phyloP scores from a whole-genome alignment of 176 grass and related monocot genomes.

The Oryza australiensis region DNA sequence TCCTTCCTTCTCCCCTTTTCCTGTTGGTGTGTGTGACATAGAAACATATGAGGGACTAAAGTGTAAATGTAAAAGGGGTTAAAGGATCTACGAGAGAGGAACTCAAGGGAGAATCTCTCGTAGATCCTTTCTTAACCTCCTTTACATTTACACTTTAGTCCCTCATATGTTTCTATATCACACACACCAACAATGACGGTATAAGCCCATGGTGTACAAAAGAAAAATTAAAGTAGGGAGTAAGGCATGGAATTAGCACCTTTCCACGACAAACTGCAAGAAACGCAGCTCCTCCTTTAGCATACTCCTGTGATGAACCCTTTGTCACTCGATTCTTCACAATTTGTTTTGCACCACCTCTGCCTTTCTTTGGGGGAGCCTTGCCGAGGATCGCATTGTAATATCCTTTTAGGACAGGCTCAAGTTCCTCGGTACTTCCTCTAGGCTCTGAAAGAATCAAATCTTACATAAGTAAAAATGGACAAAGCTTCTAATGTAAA shows the following conservation, averaged over 20 bases:
- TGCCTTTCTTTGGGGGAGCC: conserved; percentile 51
- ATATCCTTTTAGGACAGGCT: conserved; percentile 82
- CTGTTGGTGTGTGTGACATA: no score
- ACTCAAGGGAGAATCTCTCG: no score
- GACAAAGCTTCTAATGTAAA: conserved; percentile 3
- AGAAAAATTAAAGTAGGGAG: conserved; percentile 8
- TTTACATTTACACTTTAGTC: no score
- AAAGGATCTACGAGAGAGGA: no score
- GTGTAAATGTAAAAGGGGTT: no score
- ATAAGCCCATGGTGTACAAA: conserved; percentile 15
- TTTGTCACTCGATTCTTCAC: conserved; percentile 59
- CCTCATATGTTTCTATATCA: no score
- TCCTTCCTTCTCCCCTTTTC: no score
- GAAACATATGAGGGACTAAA: no score
- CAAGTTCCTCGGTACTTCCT: conserved; percentile 81
- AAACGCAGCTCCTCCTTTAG: conserved; percentile 79
- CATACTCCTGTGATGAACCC: conserved; percentile 50
- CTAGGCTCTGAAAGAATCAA: conserved; percentile 73
- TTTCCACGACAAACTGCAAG: conserved; percentile 97
- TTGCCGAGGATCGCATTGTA: conserved; percentile 83
- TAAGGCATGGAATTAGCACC: conserved; percentile 50
- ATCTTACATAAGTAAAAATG: conserved; percentile 29
- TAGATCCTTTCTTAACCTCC: no score
- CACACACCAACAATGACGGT: no score
- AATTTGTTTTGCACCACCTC: conserved; percentile 54